phyloP scores from a whole-genome alignment of 2,329 filamentous ascomycete species.

The Botrytis galanthina region DNA sequence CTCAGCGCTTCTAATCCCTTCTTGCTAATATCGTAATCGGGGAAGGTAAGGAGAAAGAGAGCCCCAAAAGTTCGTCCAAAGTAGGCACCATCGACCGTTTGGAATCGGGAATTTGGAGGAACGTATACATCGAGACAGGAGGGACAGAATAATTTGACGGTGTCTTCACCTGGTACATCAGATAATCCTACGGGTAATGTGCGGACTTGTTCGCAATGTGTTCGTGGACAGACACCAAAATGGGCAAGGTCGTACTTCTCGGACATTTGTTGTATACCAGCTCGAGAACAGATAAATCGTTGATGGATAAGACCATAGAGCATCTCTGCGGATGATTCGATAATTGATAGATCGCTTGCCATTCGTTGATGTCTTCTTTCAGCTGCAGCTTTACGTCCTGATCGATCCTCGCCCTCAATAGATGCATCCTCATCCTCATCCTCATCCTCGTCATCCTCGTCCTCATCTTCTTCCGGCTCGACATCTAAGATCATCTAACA shows the following conservation, averaged over 20 bases:
- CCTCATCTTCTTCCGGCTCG: slow-evolving; percentile 91
- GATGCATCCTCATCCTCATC: slow-evolving; percentile 70
- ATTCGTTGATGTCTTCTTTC: slow-evolving; percentile 80
- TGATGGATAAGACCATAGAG: slow-evolving; percentile 98
- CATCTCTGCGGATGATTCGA: slow-evolving; percentile 96
- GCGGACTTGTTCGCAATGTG: slow-evolving; percentile 84
- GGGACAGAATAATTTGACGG: slow-evolving; percentile 97
- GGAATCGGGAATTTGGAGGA: slow-evolving; percentile 94
- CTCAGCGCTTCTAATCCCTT: slow-evolving; percentile 60
- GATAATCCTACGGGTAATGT: slow-evolving; percentile 91
- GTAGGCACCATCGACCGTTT: slow-evolving; percentile 95
- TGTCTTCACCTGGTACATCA: slow-evolving; percentile 93
- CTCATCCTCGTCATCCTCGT: slow-evolving; percentile 69
- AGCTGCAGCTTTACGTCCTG: slow-evolving; percentile 46
- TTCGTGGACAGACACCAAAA: slow-evolving; percentile 93
- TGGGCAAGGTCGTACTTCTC: slow-evolving; percentile 98
- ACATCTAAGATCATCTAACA: slow-evolving; percentile 94
- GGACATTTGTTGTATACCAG: slow-evolving; percentile 97
- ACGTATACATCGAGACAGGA: slow-evolving; percentile 97
- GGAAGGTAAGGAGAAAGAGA: slow-evolving; percentile 97
- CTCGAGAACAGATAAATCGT: slow-evolving; percentile 93
- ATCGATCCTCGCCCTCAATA: slow-evolving; percentile 59
- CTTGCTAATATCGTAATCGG: slow-evolving; percentile 85
- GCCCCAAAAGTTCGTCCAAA: slow-evolving; percentile 97
- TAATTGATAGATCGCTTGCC: slow-evolving; percentile 88